Evolutionary conservation across 495 filamentous ascomycete genomes (phyloP), one percentile per base, ranked within the genome.

Genomic region (Xylaria acuta): DNA sequence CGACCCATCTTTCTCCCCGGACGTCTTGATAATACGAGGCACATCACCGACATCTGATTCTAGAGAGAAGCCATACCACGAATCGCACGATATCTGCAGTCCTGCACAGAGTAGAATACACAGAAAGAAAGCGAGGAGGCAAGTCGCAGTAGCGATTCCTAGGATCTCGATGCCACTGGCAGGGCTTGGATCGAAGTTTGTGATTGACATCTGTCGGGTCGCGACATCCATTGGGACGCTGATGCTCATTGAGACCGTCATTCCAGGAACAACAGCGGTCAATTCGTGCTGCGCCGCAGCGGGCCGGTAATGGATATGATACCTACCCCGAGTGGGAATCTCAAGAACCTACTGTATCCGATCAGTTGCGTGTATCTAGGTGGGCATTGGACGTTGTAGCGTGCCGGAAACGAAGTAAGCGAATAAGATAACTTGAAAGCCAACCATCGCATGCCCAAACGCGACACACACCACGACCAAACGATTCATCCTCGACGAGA

Each of bases 91-190:
- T 22, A 58, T 49, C 6, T 38, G 60, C 3, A 65, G 40, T 5
- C 49, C 63, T 1, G 30, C 45, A 60, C 18, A 72, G 11, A 72
- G 30, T 62, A 67, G 14, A 34, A 36, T 1, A 20, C 36, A 72
- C 14, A 72, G 62, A 34, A 72, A 72, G 41, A 67, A 60, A 18
- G 62, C 62, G 16, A 72, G 70, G 41, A 72, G 51, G n/a, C 49
- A 66, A 38, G 63, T 72, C 27, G 70, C 53, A 7, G 53, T 51
- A 25, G 63, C 70, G 30, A 72, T 67, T 32, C 49, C 70, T 40
- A 67, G 14, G 16, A 72, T 40, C 53, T 72, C 70, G 27, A 67
- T n/a, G n/a, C 53, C 22, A 32, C 63, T 41, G 1, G 70, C 70
- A 22, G 70, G 70, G 38, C 43, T 63, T 22, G 43, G 59, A 14